A percentile compares a stretch with the other conserved stretches of the same genome.
Evolutionary conservation across 2,329 filamentous ascomycete genomes (phyloP).

Genomic region (Colletotrichum trifolii): DNA sequence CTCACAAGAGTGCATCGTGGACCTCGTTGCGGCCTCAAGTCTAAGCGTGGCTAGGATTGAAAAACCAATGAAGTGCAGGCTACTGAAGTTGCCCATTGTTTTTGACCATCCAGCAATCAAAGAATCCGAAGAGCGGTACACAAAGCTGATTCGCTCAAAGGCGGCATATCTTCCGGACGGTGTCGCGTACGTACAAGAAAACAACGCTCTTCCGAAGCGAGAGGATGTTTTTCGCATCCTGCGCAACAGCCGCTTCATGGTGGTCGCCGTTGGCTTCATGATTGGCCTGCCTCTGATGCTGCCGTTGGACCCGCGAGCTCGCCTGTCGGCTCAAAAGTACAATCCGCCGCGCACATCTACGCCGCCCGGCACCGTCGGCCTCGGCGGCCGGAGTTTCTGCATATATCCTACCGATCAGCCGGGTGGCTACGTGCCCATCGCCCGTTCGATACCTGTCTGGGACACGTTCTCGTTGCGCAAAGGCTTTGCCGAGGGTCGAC

Average conservation of each 20-base stretch:
- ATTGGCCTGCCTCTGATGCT: slow-evolving; percentile 49
- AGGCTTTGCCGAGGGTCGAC: slow-evolving; percentile 43
- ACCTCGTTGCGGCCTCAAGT: not conserved
- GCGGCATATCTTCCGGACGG: slow-evolving; percentile 71
- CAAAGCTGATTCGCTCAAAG: slow-evolving; percentile 67
- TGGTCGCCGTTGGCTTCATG: slow-evolving; percentile 47
- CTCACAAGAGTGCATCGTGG: not conserved
- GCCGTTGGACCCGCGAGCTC: slow-evolving; percentile 40
- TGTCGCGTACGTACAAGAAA: slow-evolving; percentile 58
- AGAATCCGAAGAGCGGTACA: slow-evolving; percentile 66
- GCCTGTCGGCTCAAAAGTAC: slow-evolving; percentile 44
- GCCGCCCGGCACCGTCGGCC: slow-evolving; percentile 49
- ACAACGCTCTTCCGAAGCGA: slow-evolving; percentile 49
- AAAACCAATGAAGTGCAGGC: slow-evolving; percentile 35
- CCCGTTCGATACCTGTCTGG: slow-evolving; percentile 46
- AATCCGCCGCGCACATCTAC: slow-evolving; percentile 50
- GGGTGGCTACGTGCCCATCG: slow-evolving; percentile 53
- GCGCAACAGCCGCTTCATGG: slow-evolving; percentile 46
- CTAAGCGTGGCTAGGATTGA: slow-evolving; percentile 12
- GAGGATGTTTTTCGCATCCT: slow-evolving; percentile 46
- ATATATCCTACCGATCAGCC: slow-evolving; percentile 52
- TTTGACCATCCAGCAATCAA: slow-evolving; percentile 46
- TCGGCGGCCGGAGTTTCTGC: slow-evolving; percentile 48
- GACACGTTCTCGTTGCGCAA: slow-evolving; percentile 47
- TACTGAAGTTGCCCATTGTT: slow-evolving; percentile 42